phyloP scores from a whole-genome alignment of 2,329 filamentous ascomycete genomes.

The Sporothrix mexicana region DNA sequence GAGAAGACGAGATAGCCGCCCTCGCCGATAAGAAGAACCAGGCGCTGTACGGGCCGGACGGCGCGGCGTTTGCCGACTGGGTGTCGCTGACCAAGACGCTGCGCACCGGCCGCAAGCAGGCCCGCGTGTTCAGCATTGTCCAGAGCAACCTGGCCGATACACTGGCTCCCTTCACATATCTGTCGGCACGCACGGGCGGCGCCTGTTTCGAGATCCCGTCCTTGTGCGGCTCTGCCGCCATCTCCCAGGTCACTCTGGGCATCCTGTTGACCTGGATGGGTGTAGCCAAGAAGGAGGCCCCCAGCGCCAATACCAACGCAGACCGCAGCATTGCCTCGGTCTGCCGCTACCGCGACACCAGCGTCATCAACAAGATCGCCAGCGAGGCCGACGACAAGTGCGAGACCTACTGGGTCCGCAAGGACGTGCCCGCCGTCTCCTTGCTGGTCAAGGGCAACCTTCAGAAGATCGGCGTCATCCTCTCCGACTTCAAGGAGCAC shows the following conservation, averaged over 20 bases:
- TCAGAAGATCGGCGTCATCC: constrained; percentile 21
- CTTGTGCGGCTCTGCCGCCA: constrained; percentile 39
- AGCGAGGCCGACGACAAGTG: constrained; percentile 35
- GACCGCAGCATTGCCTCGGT: constrained; percentile 31
- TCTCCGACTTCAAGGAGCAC: constrained; percentile 40
- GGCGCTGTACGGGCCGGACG: constrained; percentile 44
- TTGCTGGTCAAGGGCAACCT: constrained; percentile 33
- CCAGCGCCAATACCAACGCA: constrained; percentile 16
- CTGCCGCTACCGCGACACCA: constrained; percentile 34
- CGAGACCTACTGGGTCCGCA: constrained; percentile 34
- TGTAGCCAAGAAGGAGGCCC: constrained; percentile 40
- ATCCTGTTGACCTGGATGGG: constrained; percentile 54
- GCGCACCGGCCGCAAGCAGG: constrained; percentile 46
- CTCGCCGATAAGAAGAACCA: constrained; percentile 30
- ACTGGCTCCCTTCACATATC: constrained; percentile 49
- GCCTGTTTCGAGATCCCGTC: constrained; percentile 46
- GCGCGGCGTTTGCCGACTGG: constrained; percentile 53
- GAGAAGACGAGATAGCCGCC: constrained; percentile 41
- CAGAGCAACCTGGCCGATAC: constrained; percentile 38
- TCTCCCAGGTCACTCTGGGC: constrained; percentile 51
- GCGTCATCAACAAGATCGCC: constrained; percentile 35
- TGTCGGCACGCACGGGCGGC: constrained; percentile 52
- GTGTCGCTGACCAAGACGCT: constrained; percentile 47
- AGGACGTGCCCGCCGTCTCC: not conserved
- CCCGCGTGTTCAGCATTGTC: constrained; percentile 53